These are phyloP conservation scores for Xylariaceae sp. DNA, from an alignment of 2,329 filamentous ascomycete genomes.

Conservation along the genomic window DNA sequence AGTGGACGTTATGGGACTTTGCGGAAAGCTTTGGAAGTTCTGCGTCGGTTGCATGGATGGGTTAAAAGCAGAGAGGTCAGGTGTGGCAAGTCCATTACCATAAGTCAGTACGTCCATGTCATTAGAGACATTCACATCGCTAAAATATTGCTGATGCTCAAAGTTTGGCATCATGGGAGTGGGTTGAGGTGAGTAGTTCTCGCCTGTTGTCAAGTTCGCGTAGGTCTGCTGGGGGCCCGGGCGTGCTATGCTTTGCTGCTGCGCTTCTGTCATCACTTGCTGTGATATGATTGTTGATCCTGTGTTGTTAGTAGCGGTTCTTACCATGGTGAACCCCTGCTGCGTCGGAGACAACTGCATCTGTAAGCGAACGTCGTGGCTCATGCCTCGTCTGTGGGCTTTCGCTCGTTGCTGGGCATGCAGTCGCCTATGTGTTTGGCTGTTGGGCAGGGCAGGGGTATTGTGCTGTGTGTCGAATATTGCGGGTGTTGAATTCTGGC, in stretches of 20 bases:
- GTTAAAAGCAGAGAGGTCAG: constrained; percentile 51
- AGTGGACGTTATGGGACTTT: constrained; percentile 41
- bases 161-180: constrained; percentile 56
- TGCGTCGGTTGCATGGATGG: constrained; percentile 48
- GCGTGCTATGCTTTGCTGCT: constrained; percentile 81
- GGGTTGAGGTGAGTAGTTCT: constrained; percentile 57
- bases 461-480: constrained; percentile 74
- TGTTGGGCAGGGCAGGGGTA: constrained; percentile 59
- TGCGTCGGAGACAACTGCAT: constrained; percentile 36
- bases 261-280: constrained; percentile 85
- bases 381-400: constrained; percentile 78
- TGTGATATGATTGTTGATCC: constrained; percentile 62
- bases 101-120: constrained; percentile 37
- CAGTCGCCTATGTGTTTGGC: constrained; percentile 37
- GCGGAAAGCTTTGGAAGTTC: constrained; percentile 48
- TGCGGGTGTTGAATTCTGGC: constrained; percentile 83
- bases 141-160: constrained; percentile 43
- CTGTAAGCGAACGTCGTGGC: constrained; percentile 71
- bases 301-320: constrained; percentile 53
- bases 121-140: constrained; percentile 28
- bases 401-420: constrained; percentile 33
- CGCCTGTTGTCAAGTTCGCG: constrained; percentile 40
- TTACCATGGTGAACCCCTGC: constrained; percentile 53
- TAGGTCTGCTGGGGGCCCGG: constrained; percentile 57
- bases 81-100: constrained; percentile 33